Base-by-base conservation (phyloP, 371 early-diverging fungal species). In the Apophysomyces trapeziformis region DNA sequence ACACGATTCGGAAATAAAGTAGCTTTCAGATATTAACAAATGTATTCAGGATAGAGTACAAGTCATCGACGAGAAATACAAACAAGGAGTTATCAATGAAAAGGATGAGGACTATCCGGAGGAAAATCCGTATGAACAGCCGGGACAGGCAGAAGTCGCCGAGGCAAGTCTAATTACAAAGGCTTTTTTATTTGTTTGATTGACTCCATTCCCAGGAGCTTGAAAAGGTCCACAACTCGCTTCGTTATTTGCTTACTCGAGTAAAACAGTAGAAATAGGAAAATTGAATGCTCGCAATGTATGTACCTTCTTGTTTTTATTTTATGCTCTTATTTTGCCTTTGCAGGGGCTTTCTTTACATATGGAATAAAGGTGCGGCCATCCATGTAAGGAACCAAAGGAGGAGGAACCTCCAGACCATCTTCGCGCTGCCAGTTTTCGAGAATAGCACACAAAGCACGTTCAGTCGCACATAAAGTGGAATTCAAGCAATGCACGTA, bases 401-500 rank as follows among this genome's bases (percentile, higher is more conserved):
- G 90, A 61, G 89, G 90, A 47, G 98, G 99, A 26, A 98, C 85
- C 64, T 90, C 88, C 41, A 96, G 85, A 76, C 99, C 95, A 72
- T 90, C 80, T 71, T 89, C 83, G 38, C 98, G 98, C 81, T 99
- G 99, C 85, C 95, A 97, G 86, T 93, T 99, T 81, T 99, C 99
- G 62, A 99, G 79, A 58, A 99, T 81, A 81, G 97, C 97, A 82
- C 99, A 99, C 56, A 99, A 82, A 32, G 99, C 93, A 66, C 99
- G 92, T 72, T 99, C 99, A 47, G 99, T 96, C 57, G 99, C 99
- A 66, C 96, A 96, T 44, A 99, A 85, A 1, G 99, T 99, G 63
- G 96, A 93, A 90, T 99, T 99, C 64, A 99, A 90, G 83, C 96
- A 95, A 84, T 99, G 99, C 36, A 97, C 99, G 71, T 96, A 99